Percentiles rank a stretch among this genome's conserved stretches.
Conservation (phyloP, 139 green algal genomes). For the Picochlorum sp. region DNA sequence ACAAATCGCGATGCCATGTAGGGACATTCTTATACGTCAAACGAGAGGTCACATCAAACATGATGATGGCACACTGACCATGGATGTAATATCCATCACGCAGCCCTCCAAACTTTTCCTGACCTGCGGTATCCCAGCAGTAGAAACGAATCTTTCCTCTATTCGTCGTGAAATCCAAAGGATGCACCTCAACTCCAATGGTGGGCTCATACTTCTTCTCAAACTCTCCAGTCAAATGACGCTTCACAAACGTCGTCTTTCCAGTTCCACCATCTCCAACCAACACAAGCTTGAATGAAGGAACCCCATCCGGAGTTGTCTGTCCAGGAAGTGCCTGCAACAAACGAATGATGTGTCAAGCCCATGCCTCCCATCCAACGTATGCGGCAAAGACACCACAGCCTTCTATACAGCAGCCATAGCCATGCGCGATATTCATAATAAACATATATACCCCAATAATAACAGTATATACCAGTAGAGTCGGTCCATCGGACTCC, state of each 20-base stretch:
- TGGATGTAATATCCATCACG: constrained; percentile 99
- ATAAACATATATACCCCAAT: too few relatives aligned
- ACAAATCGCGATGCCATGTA: constrained; percentile 97
- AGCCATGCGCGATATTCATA: too few relatives aligned
- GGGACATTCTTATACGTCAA: constrained; percentile 99
- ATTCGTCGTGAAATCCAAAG: constrained; percentile 98
- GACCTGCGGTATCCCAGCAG: constrained; percentile 99
- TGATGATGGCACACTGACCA: constrained; percentile 99
- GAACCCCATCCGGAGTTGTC: constrained; percentile 63
- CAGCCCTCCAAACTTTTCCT: constrained; percentile 97
- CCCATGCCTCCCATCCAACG: not conserved
- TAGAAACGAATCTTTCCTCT: constrained; percentile 95
- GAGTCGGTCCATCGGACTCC: too few relatives aligned
- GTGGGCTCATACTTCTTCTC: constrained; percentile 99
- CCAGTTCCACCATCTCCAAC: constrained; percentile 96
- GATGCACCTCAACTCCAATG: constrained; percentile 98
- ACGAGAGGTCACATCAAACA: constrained; percentile 99
- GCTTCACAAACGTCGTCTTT: constrained; percentile 98
- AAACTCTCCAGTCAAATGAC: constrained; percentile 97
- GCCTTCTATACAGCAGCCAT: too few relatives aligned
- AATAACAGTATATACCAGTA: too few relatives aligned
- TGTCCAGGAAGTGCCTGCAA: constrained; percentile 64
- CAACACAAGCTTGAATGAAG: constrained; percentile 95
- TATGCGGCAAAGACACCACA: not conserved
- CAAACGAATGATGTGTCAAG: not conserved